phyloP scores from a whole-genome alignment of 2,329 filamentous ascomycete genomes.

The Penicillium griseofulvum region DNA sequence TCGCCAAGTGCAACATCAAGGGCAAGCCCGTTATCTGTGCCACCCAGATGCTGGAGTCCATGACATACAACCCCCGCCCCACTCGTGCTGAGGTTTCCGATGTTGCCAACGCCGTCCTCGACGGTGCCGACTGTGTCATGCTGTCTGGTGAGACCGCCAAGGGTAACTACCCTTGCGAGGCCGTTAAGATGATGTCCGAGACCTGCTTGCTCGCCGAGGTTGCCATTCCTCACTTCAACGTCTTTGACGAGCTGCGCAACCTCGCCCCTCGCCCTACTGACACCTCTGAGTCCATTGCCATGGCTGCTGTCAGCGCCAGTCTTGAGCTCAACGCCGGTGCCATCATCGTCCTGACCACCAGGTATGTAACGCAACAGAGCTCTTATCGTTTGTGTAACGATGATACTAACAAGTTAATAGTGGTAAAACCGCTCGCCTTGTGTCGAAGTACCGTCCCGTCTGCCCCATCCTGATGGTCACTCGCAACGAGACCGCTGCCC shows the following conservation, averaged over 20 bases:
- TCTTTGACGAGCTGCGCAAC: conserved; percentile 91
- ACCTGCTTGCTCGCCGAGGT: conserved; percentile 96
- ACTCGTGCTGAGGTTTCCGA: conserved; percentile 98
- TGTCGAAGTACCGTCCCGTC: conserved; percentile 97
- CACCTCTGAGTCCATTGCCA: conserved; percentile 90
- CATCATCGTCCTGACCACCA: conserved; percentile 94
- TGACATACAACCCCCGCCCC: conserved; percentile 99
- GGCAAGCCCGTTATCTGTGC: conserved; percentile 99
- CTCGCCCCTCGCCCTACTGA: conserved; percentile 79
- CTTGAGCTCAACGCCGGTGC: conserved; percentile 95
- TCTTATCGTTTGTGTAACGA: background rate
- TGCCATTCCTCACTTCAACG: conserved; percentile 92
- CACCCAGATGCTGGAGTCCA: conserved; percentile 99
- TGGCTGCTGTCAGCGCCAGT: conserved; percentile 93
- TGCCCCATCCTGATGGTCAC: conserved; percentile 99
- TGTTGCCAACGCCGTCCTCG: conserved; percentile 95
- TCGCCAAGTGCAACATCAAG: conserved; percentile 99
- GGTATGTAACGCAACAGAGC: conserved; percentile 45
- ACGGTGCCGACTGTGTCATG: conserved; percentile 99
- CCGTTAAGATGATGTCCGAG: conserved; percentile 97
- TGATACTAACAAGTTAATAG: conserved; percentile 44
- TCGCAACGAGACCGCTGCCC: conserved; percentile 75
- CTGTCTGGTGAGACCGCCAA: conserved; percentile 98
- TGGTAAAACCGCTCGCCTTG: conserved; percentile 86
- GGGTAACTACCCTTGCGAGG: conserved; percentile 88